A percentile compares a stretch with the other conserved stretches of the same genome.
Conservation (phyloP, 208 protist species). For the Trypanosoma caninum region DNA sequence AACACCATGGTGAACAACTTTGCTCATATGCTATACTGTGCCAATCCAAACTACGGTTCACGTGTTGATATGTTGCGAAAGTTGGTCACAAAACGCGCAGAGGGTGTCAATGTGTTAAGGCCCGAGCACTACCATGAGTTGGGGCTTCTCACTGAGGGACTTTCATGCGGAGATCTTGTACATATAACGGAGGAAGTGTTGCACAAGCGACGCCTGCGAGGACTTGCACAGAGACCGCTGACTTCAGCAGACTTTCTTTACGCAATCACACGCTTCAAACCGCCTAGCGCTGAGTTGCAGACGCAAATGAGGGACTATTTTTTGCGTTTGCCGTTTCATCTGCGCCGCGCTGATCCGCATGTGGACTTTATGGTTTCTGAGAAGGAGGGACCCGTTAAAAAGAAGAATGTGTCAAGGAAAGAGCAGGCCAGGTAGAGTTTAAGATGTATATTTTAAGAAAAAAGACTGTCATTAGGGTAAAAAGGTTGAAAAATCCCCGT, state of each 20-base stretch:
- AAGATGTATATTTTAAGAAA: not conserved
- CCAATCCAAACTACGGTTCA: constrained; percentile 85
- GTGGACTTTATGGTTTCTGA: constrained; percentile 73
- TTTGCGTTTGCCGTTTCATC: constrained; percentile 48
- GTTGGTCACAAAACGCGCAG: constrained; percentile 37
- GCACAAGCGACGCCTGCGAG: constrained; percentile 60
- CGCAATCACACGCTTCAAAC: constrained; percentile 47
- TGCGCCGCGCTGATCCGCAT: constrained; percentile 61
- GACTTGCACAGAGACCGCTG: constrained; percentile 62
- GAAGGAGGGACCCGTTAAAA: constrained; percentile 29
- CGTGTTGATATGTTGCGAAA: constrained; percentile 63
- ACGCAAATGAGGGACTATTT: constrained; percentile 67
- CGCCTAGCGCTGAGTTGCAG: constrained; percentile 48
- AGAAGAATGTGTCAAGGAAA: constrained; percentile 13
- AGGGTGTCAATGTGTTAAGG: constrained; percentile 16
- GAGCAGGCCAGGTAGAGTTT: not conserved
- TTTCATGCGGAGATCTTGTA: constrained; percentile 58
- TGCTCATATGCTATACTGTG: constrained; percentile 70
- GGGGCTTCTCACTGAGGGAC: constrained; percentile 71
- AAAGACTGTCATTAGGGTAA: not conserved
- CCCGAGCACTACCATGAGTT: constrained; percentile 56
- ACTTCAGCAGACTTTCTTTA: constrained; percentile 71
- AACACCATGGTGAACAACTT: constrained; percentile 61
- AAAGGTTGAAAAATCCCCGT: too few species aligned
- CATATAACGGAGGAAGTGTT: constrained; percentile 63